These are phyloP conservation scores for Candida chauliodis DNA, from an alignment of 805 yeast genomes.

Conservation along the genomic window DNA sequence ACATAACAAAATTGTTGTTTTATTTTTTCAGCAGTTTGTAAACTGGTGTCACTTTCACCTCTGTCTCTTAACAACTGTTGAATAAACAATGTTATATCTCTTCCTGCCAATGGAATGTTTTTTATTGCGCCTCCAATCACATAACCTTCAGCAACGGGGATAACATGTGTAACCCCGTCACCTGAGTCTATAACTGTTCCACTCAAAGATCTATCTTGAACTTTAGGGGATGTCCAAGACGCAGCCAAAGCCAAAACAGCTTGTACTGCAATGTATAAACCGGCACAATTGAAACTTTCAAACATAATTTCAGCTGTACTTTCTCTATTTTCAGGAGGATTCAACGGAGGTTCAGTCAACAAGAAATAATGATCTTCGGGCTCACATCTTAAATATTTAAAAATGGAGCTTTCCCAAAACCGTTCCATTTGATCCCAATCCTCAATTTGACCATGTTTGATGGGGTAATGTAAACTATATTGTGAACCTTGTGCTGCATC, in stretches of 20 bases:
- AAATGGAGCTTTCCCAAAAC: conserved; percentile 96
- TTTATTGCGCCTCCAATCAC: conserved; percentile 97
- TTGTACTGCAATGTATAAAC: conserved; percentile 96
- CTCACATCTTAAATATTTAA: conserved; percentile 93
- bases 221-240: conserved; percentile 97
- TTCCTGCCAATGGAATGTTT: conserved; percentile 97
- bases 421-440: conserved; percentile 99
- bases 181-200: conserved; percentile 99
- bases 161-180: conserved; percentile 98
- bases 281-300: conserved; percentile 98
- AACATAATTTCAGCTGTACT: conserved; percentile 98
- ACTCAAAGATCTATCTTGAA: conserved; percentile 88
- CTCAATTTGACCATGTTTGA: conserved; percentile 96
- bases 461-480: conserved; percentile 86
- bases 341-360: conserved; percentile 95
- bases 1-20: conserved; percentile 97
- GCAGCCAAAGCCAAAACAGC: conserved; percentile 98
- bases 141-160: conserved; percentile 98
- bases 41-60: conserved; percentile 90
- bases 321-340: conserved; percentile 99
- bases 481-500: conserved; percentile 88
- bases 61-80: conserved; percentile 94
- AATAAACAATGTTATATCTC: conserved; percentile 92
- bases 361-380: conserved; percentile 98
- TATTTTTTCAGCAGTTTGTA: conserved; percentile 94